Evolutionary conservation across 164 flowering plant species (phyloP).

Genomic region (Vitis labrusca): DNA sequence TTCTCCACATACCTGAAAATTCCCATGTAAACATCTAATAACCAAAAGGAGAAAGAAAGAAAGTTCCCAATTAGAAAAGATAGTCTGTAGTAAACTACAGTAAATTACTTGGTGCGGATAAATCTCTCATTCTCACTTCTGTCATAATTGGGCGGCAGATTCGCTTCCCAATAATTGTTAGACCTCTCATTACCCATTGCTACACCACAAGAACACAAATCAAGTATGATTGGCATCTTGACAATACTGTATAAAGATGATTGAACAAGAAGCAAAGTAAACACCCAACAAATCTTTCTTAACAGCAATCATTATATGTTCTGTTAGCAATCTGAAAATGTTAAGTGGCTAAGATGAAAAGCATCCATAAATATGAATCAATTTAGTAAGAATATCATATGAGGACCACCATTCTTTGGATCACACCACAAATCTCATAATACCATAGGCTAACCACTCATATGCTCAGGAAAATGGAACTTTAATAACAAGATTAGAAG

Average conservation of each 20-base stretch:
- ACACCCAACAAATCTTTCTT: no score
- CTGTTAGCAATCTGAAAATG: no score
- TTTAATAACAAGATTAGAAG: no score
- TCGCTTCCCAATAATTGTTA: slow-evolving; percentile 56
- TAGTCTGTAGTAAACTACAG: not conserved
- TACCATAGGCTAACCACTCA: no score
- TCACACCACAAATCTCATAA: no score
- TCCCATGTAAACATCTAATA: not conserved
- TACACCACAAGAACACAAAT: slow-evolving; percentile 11
- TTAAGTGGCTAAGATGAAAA: no score
- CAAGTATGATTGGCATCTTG: not conserved
- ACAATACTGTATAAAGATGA: not conserved
- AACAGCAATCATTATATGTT: no score
- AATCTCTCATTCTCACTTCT: slow-evolving; percentile 39
- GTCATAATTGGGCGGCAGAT: slow-evolving; percentile 36
- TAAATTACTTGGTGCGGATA: slow-evolving; percentile 50
- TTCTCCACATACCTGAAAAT: slow-evolving; percentile 46
- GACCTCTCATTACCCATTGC: slow-evolving; percentile 52
- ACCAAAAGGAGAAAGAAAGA: not conserved
- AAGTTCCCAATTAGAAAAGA: not conserved
- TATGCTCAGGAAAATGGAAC: no score
- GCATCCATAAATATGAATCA: no score
- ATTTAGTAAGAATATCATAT: no score
- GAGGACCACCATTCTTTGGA: no score
- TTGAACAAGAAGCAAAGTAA: not conserved